Percentiles rank a stretch among this genome's conserved stretches.
phyloP scores from a whole-genome alignment of 805 yeast species.

The Starmerella floricola region DNA sequence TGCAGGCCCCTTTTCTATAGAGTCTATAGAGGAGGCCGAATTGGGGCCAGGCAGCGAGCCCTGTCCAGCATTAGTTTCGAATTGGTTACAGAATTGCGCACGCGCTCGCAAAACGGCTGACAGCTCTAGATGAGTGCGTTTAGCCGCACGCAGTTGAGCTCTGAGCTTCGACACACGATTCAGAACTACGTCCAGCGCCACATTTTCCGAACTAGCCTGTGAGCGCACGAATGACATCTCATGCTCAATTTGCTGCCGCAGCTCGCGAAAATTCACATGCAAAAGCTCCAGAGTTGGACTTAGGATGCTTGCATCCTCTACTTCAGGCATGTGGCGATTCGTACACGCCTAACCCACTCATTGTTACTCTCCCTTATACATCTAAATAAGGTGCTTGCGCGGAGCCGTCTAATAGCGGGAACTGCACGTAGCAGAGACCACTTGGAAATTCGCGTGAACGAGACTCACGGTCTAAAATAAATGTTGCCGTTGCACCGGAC shows the following conservation, averaged over 20 bases:
- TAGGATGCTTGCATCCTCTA: neutral
- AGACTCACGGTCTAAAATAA: too few relatives aligned
- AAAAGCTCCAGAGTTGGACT: slow-evolving; percentile 10
- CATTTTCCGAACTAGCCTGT: neutral
- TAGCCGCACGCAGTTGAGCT: neutral
- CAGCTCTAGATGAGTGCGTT: neutral
- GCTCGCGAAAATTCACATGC: slow-evolving; percentile 10
- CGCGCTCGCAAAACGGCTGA: neutral
- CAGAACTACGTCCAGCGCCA: neutral
- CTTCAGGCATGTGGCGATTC: slow-evolving; percentile 3
- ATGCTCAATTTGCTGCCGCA: slow-evolving; percentile 12
- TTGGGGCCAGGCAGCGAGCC: neutral
- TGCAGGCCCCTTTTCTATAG: neutral
- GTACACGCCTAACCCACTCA: too few relatives aligned
- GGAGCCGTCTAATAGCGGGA: too few relatives aligned
- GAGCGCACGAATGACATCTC: slow-evolving; percentile 3
- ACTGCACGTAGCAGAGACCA: too few relatives aligned
- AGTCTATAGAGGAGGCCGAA: neutral
- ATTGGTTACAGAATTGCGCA: neutral
- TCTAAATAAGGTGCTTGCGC: too few relatives aligned
- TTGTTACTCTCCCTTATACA: neutral
- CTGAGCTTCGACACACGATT: neutral
- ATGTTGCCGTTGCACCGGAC: too few relatives aligned
- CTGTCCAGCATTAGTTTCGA: neutral
- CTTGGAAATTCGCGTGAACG: too few relatives aligned